phyloP scores from a whole-genome alignment of 164 flowering plant species.

The Warburgia ugandensis region DNA sequence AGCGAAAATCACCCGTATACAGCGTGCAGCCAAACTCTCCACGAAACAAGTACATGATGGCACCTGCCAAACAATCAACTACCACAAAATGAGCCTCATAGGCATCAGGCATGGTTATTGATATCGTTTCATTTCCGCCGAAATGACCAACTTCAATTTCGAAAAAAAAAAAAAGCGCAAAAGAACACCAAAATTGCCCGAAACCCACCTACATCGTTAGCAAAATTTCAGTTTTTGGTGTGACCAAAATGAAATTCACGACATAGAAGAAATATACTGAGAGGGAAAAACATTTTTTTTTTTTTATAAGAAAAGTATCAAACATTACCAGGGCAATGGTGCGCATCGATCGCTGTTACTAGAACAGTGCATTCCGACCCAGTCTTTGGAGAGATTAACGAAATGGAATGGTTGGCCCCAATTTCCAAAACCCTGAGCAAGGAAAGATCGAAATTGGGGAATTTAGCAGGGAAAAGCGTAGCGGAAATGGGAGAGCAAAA shows the following conservation, averaged over 20 bases:
- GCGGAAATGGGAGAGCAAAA: slow-evolving; percentile 80
- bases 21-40: slow-evolving; percentile 73
- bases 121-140: not conserved
- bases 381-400: slow-evolving; percentile 42
- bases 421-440: slow-evolving; percentile 51
- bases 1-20: slow-evolving; percentile 73
- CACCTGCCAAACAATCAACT: slow-evolving; percentile 20
- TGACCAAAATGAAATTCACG: not conserved
- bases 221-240: too few relatives aligned
- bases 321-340: slow-evolving; percentile 77
- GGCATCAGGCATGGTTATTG: not conserved
- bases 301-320: not conserved
- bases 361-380: slow-evolving; percentile 24
- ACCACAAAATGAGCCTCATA: not conserved
- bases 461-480: slow-evolving; percentile 57
- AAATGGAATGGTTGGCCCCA: slow-evolving; percentile 42
- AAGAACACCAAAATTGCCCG: too few relatives aligned
- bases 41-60: slow-evolving; percentile 40
- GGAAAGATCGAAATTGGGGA: slow-evolving; percentile 56
- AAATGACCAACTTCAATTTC: not conserved
- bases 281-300: not conserved
- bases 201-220: too few relatives aligned
- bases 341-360: slow-evolving; percentile 67
- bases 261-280: not conserved
- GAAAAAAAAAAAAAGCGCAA: too few relatives aligned